phyloP scores from a whole-genome alignment of 129 eudicot genomes.

The Flaveria ramosissima region DNA sequence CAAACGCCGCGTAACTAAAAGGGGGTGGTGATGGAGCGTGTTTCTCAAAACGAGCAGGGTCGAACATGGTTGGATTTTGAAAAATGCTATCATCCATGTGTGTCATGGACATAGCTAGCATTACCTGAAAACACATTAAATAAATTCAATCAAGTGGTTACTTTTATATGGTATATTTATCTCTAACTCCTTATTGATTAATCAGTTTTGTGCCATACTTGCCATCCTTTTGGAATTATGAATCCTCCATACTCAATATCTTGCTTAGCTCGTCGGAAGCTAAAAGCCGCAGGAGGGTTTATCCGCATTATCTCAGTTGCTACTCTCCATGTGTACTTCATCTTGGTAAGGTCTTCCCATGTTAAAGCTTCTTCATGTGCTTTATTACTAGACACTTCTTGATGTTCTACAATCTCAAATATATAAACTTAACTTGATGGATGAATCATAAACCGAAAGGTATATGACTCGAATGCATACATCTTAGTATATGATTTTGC shows the following conservation, averaged over 20 bases:
- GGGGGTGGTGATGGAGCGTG: slow-evolving; percentile 57
- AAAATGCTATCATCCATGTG: slow-evolving; percentile 63
- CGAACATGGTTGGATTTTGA: slow-evolving; percentile 49
- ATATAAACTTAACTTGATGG: background rate
- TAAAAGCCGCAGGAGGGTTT: slow-evolving; percentile 33
- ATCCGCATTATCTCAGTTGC: slow-evolving; percentile 46
- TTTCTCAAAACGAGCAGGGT: slow-evolving; percentile 57
- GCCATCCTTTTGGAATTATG: slow-evolving; percentile 62
- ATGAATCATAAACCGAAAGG: background rate
- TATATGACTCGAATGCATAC: no score
- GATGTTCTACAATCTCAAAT: slow-evolving; percentile 33
- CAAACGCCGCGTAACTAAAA: slow-evolving; percentile 59
- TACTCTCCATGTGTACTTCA: slow-evolving; percentile 53
- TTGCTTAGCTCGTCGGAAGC: slow-evolving; percentile 39
- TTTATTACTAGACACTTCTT: slow-evolving; percentile 34
- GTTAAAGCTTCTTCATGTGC: slow-evolving; percentile 32
- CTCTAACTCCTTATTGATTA: background rate
- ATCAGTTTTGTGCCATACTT: slow-evolving; percentile 32
- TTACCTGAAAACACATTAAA: slow-evolving; percentile 35
- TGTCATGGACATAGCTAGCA: slow-evolving; percentile 48
- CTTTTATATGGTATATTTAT: background rate
- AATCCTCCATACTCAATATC: slow-evolving; percentile 46
- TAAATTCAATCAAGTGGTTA: background rate
- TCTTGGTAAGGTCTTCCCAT: slow-evolving; percentile 49
- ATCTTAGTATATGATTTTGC: no score